These are phyloP conservation scores for Acer negundo DNA, from an alignment of 345 rosid genomes.

Conservation along the genomic window DNA sequence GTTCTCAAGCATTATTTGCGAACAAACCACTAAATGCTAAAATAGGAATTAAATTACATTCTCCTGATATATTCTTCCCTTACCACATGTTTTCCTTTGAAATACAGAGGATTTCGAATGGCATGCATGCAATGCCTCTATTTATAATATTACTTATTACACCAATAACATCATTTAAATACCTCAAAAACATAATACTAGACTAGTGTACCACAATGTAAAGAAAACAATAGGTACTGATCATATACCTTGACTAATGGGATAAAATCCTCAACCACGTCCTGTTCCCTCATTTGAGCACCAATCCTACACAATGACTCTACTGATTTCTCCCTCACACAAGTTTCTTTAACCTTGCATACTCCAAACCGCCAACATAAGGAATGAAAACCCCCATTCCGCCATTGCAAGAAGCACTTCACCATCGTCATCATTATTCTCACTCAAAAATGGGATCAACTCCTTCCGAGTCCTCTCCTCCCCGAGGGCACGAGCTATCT, in stretches of 20 bases:
- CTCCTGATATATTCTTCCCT: neutral
- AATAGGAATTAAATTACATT: neutral
- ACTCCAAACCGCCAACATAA: constrained; percentile 75
- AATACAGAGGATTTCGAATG: neutral
- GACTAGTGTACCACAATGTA: neutral
- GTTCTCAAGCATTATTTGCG: neutral
- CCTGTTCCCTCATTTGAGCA: constrained; percentile 71
- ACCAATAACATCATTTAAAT: neutral
- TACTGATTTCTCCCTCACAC: constrained; percentile 71
- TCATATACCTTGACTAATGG: constrained; percentile 63
- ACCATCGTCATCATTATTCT: constrained; percentile 78
- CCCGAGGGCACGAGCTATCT: constrained; percentile 75
- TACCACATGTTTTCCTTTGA: too few relatives aligned
- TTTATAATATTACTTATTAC: too few relatives aligned
- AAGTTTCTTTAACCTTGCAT: constrained; percentile 74
- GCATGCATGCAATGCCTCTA: neutral
- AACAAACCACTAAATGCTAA: neutral
- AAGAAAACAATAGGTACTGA: neutral
- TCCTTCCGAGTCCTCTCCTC: constrained; percentile 78
- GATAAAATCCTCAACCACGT: constrained; percentile 63
- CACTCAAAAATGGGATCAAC: constrained; percentile 74
- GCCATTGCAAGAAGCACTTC: constrained; percentile 83
- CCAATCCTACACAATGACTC: constrained; percentile 74
- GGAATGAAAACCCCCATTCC: constrained; percentile 80
- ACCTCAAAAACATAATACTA: neutral